phyloP scores from a whole-genome alignment of 352 stramenopile genomes.

The Pythium aquatile region DNA sequence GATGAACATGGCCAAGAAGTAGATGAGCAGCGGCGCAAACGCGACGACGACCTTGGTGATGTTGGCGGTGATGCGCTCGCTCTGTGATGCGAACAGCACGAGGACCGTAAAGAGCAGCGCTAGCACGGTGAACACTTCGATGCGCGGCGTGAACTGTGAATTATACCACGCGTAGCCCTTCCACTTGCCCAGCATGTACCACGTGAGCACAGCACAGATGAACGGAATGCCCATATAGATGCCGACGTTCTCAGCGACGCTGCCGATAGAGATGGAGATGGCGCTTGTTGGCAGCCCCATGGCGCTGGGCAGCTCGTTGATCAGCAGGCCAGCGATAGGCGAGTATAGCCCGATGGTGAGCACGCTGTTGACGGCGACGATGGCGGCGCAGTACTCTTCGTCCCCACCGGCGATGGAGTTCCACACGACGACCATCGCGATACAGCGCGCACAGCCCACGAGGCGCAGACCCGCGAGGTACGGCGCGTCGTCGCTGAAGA shows the following conservation, averaged over 20 bases:
- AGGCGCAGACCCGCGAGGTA: conserved; percentile 67
- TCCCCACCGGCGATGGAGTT: conserved; percentile 63
- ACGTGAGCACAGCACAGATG: conserved; percentile 37
- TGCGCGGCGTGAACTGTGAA: conserved; percentile 36
- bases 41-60: conserved; percentile 53
- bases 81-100: conserved; percentile 74
- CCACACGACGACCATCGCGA: conserved; percentile 85
- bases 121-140: conserved; percentile 45
- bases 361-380: conserved; percentile 70
- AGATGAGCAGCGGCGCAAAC: conserved; percentile 54
- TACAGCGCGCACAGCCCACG: conserved; percentile 68
- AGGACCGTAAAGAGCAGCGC: conserved; percentile 68
- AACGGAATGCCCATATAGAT: conserved; percentile 79
- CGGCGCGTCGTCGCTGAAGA: conserved; percentile 46
- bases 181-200: conserved; percentile 34
- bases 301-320: conserved; percentile 41
- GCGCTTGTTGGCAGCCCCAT: conserved; percentile 38
- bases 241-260: conserved; percentile 53
- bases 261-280: conserved; percentile 44
- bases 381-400: conserved; percentile 57
- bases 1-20: conserved; percentile 60
- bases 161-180: conserved; percentile 53
- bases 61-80: conserved; percentile 49
- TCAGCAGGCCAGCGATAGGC: conserved; percentile 50
- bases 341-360: conserved; percentile 61